Evolutionary conservation across 441 rosid genomes (phyloP).

Genomic region (Flueggea neowawraea): DNA sequence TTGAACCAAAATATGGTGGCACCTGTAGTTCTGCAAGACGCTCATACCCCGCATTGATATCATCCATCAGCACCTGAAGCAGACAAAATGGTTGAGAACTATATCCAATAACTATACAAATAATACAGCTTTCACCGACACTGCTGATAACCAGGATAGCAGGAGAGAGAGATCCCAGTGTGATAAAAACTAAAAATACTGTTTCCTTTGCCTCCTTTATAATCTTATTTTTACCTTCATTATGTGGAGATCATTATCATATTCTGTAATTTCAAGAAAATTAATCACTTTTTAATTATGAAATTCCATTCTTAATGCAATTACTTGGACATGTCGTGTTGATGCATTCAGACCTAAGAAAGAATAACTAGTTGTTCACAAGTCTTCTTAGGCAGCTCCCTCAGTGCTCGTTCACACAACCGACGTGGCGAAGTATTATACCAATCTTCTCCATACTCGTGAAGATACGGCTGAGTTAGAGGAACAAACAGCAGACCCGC

Average conservation of each 20-base stretch:
- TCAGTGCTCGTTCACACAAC: conserved; percentile 71
- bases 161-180: too few species aligned
- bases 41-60: conserved; percentile 82
- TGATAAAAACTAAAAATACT: too few species aligned
- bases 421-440: conserved; percentile 74
- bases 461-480: conserved; percentile 80
- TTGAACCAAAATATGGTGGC: conserved; percentile 4
- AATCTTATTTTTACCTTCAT: too few species aligned
- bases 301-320: too few species aligned
- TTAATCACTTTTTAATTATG: too few species aligned
- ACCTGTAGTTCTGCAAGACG: conserved; percentile 94
- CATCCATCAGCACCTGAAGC: conserved; percentile 82
- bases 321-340: not conserved
- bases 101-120: too few species aligned
- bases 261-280: too few species aligned
- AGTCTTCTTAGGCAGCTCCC: conserved; percentile 63
- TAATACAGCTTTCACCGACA: too few species aligned
- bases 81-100: too few species aligned
- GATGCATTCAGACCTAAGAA: conserved; percentile 52
- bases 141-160: too few species aligned
- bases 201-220: too few species aligned
- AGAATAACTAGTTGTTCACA: conserved; percentile 80
- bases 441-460: conserved; percentile 93
- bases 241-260: too few species aligned
- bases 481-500: conserved; percentile 82